Evolutionary conservation across 2,329 filamentous ascomycete species (phyloP).

Genomic region (Fusarium torulosum): DNA sequence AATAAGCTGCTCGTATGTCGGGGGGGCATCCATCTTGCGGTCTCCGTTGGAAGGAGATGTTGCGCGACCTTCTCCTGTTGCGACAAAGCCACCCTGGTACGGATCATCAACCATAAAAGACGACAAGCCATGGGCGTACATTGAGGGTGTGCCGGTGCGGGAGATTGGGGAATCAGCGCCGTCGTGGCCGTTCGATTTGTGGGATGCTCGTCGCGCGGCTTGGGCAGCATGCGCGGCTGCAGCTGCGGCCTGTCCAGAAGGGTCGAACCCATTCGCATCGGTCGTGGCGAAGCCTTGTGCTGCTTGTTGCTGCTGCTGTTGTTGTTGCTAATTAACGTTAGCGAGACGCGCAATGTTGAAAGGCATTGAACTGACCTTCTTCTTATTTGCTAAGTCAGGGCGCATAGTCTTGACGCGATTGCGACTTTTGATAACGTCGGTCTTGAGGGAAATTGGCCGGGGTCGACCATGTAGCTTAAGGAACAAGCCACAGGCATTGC

Average conservation of each 20-base stretch:
- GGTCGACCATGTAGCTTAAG: conserved; percentile 95
- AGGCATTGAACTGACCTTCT: conserved; percentile 72
- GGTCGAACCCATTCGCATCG: conserved; percentile 71
- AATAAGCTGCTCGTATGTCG: conserved; percentile 83
- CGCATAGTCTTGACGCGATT: conserved; percentile 94
- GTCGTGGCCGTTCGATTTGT: conserved; percentile 81
- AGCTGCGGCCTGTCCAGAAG: conserved; percentile 61
- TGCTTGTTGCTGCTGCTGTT: conserved; percentile 56
- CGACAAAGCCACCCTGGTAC: conserved; percentile 68
- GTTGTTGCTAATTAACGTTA: conserved; percentile 36
- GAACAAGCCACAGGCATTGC: conserved; percentile 98
- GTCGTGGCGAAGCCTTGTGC: conserved; percentile 56
- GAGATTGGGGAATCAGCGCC: conserved; percentile 83
- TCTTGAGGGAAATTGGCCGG: conserved; percentile 96
- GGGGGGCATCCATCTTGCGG: conserved; percentile 76
- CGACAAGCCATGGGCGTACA: conserved; percentile 80
- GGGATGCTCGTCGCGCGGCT: conserved; percentile 70
- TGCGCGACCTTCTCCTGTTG: conserved; percentile 65
- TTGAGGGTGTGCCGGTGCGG: conserved; percentile 80
- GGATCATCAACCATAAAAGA: conserved; percentile 83
- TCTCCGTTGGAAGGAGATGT: conserved; percentile 67
- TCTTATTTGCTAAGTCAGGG: conserved; percentile 81
- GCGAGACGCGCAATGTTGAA: background rate
- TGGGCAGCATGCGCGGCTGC: conserved; percentile 68
- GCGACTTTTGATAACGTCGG: conserved; percentile 98